phyloP scores from a whole-genome alignment of 2,329 filamentous ascomycete species.

The Penicillium sp. region DNA sequence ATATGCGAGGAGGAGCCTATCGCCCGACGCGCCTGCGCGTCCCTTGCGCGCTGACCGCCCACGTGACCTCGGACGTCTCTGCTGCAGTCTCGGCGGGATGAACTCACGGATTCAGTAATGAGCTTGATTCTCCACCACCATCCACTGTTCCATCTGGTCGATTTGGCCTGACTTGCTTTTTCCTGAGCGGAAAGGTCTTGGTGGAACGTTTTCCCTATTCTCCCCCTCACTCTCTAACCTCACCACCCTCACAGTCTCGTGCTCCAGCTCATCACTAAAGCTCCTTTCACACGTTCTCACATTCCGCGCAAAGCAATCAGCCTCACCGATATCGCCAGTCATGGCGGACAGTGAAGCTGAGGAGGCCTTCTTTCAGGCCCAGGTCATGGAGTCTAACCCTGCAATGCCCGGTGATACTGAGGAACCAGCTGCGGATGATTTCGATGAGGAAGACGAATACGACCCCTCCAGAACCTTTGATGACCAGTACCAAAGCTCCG shows the following conservation, averaged over 20 bases:
- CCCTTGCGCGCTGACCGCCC: slow-evolving; percentile 37
- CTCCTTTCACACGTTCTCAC: neutral
- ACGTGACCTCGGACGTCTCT: slow-evolving; percentile 29
- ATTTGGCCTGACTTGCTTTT: neutral
- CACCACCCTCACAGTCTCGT: slow-evolving; percentile 2
- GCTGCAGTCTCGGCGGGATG: slow-evolving; percentile 29
- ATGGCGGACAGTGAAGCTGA: slow-evolving; percentile 59
- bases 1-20: slow-evolving; percentile 22
- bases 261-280: slow-evolving; percentile 1
- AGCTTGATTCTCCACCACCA: neutral
- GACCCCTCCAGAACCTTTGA: slow-evolving; percentile 53
- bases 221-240: neutral
- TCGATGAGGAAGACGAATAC: slow-evolving; percentile 59
- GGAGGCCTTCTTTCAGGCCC: slow-evolving; percentile 55
- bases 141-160: neutral
- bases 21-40: slow-evolving; percentile 32
- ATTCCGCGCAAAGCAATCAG: slow-evolving; percentile 6
- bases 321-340: slow-evolving; percentile 13
- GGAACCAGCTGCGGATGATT: slow-evolving; percentile 57
- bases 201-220: neutral
- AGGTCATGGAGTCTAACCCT: slow-evolving; percentile 47
- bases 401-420: slow-evolving; percentile 48
- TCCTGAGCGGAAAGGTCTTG: neutral
- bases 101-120: slow-evolving; percentile 5
- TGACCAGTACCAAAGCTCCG: slow-evolving; percentile 41